These are phyloP conservation scores for Stenocarpella maydis DNA, from an alignment of 2,329 filamentous ascomycete species.

Conservation along the genomic window DNA sequence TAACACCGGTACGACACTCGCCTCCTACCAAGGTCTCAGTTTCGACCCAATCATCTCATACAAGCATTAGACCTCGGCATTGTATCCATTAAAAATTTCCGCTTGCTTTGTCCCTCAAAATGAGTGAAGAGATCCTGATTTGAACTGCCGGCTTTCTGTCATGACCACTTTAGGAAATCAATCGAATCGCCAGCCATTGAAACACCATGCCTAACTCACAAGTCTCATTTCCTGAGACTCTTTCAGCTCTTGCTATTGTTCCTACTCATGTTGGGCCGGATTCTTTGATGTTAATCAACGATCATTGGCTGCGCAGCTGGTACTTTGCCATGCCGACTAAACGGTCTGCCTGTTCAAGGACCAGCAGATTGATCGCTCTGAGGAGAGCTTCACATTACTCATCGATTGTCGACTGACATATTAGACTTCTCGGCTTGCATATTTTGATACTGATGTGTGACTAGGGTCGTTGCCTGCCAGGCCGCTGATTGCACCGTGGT, in stretches of 20 bases:
- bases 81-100: background rate
- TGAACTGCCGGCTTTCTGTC: background rate
- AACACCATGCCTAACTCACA: background rate
- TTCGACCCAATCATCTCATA: background rate
- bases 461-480: background rate
- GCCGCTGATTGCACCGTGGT: background rate
- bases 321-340: background rate
- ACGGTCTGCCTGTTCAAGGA: background rate
- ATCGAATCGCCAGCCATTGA: background rate
- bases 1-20: background rate
- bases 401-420: background rate
- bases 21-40: background rate
- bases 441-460: constrained; percentile 15
- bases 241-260: background rate
- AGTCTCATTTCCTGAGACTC: background rate
- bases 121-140: background rate
- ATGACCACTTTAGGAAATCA: background rate
- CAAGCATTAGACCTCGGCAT: background rate
- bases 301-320: background rate
- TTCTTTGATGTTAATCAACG: background rate
- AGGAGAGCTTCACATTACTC: background rate
- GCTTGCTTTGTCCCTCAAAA: background rate
- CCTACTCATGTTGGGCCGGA: background rate
- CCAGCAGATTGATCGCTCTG: background rate
- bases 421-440: constrained; percentile 12